phyloP scores from a whole-genome alignment of 2,329 filamentous ascomycete species.

The Juglanconis oblonga region DNA sequence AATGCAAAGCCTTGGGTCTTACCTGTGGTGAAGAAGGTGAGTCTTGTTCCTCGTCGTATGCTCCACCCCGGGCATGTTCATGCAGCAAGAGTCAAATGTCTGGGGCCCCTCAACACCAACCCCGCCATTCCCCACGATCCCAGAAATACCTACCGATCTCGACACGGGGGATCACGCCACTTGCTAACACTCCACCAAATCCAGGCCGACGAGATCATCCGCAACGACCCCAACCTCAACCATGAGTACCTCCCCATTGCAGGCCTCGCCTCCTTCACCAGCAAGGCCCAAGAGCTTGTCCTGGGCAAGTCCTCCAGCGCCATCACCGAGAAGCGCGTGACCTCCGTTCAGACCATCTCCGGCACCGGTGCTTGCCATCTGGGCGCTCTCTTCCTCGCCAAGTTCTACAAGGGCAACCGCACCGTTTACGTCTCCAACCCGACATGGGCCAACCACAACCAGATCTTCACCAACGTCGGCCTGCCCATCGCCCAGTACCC shows the following conservation, averaged over 20 bases:
- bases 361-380: conserved; percentile 94
- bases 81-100: conserved; percentile 7
- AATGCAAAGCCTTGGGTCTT: conserved; percentile 96
- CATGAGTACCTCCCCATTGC: conserved; percentile 98
- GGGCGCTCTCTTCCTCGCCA: conserved; percentile 87
- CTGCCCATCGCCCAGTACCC: conserved; percentile 80
- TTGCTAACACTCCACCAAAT: conserved; percentile 21
- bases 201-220: conserved; percentile 87
- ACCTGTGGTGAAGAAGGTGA: conserved; percentile 93
- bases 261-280: conserved; percentile 79
- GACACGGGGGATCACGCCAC: conserved; percentile 5
- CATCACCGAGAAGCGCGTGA: conserved; percentile 75
- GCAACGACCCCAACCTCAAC: conserved; percentile 85
- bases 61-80: neutral
- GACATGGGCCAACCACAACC: conserved; percentile 98
- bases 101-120: conserved; percentile 1
- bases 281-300: conserved; percentile 86
- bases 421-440: conserved; percentile 89
- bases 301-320: conserved; percentile 78
- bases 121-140: conserved; percentile 15
- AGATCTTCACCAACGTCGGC: conserved; percentile 92
- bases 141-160: conserved; percentile 1
- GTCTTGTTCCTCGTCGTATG: neutral
- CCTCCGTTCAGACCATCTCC: conserved; percentile 90
- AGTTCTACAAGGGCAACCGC: conserved; percentile 76